Evolutionary conservation across 306 rosid species (phyloP).

Genomic region (Leucaena leucocephala): DNA sequence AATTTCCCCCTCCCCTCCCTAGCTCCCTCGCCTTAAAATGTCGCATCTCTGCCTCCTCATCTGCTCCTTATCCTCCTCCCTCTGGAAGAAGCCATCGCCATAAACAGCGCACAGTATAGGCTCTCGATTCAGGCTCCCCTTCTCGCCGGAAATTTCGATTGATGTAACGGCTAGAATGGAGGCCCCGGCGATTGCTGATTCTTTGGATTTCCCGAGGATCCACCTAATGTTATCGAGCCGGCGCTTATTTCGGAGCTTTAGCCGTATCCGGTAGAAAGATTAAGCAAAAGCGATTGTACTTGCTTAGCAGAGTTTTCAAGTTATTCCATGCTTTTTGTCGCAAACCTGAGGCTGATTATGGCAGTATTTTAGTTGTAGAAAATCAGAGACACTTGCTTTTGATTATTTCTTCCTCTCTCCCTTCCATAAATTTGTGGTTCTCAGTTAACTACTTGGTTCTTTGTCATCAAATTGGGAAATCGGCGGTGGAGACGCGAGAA

Average conservation of each 20-base stretch:
- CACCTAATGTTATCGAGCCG: slow-evolving; percentile 28
- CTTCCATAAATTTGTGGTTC: slow-evolving; percentile 2
- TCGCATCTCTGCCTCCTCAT: not conserved
- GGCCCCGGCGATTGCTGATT: slow-evolving; percentile 24
- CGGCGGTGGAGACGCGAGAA: slow-evolving; percentile 41
- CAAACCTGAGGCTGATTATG: slow-evolving; percentile 39
- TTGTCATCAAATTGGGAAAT: slow-evolving; percentile 46
- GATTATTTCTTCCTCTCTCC: slow-evolving; percentile 3
- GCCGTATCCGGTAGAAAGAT: slow-evolving; percentile 37
- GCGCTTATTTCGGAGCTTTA: slow-evolving; percentile 41
- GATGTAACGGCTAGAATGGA: slow-evolving; percentile 38
- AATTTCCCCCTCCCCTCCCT: not conserved
- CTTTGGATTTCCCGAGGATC: slow-evolving; percentile 13
- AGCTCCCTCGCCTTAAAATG: not conserved
- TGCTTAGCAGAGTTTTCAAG: slow-evolving; percentile 76
- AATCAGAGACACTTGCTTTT: not conserved
- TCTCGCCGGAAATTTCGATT: slow-evolving; percentile 26
- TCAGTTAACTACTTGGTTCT: slow-evolving; percentile 29
- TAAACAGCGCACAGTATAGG: slow-evolving; percentile 3
- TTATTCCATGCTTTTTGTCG: slow-evolving; percentile 61
- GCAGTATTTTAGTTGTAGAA: slow-evolving; percentile 33
- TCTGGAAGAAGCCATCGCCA: slow-evolving; percentile 35
- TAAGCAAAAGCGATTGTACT: slow-evolving; percentile 69
- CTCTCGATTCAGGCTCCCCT: not conserved
- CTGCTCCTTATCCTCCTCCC: slow-evolving; percentile 33